Conservation (phyloP, 2,329 filamentous ascomycete species). For the Fusarium annulatum region DNA sequence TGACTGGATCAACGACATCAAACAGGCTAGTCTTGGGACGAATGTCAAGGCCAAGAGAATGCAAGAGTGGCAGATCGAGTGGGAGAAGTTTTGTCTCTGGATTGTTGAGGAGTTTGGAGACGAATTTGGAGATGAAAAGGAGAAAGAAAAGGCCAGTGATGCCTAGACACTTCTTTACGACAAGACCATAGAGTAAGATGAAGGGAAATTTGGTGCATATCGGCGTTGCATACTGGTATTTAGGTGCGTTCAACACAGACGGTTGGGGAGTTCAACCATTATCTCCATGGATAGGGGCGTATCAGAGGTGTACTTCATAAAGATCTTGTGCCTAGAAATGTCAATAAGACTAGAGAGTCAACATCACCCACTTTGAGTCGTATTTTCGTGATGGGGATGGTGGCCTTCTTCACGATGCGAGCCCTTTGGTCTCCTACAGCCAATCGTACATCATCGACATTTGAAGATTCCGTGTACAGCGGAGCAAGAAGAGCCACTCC, state of each 20-base stretch:
- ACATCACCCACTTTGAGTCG: background rate
- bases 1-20: slow-evolving; percentile 79
- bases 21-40: slow-evolving; percentile 76
- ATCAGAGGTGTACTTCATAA: background rate
- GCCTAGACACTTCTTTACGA: background rate
- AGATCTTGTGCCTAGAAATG: background rate
- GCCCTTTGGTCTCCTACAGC: background rate
- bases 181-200: slow-evolving; percentile 15
- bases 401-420: background rate
- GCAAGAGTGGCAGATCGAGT: slow-evolving; percentile 81
- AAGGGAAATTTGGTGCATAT: slow-evolving; percentile 3
- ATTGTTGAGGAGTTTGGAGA: slow-evolving; percentile 80
- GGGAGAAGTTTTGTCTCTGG: slow-evolving; percentile 93
- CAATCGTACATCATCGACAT: background rate
- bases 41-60: slow-evolving; percentile 78
- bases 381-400: background rate
- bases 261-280: slow-evolving; percentile 22
- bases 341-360: background rate
- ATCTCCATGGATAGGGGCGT: background rate
- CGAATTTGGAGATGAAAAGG: slow-evolving; percentile 63
- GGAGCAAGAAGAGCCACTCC: too few relatives aligned
- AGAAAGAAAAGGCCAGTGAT: background rate
- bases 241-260: slow-evolving; percentile 30
- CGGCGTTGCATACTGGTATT: slow-evolving; percentile 17
- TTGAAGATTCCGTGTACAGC: background rate